A percentile compares a stretch with the other conserved stretches of the same genome.
phyloP scores from a whole-genome alignment of 2,329 filamentous ascomycete species.

The Rhytidhysteron rufulum region DNA sequence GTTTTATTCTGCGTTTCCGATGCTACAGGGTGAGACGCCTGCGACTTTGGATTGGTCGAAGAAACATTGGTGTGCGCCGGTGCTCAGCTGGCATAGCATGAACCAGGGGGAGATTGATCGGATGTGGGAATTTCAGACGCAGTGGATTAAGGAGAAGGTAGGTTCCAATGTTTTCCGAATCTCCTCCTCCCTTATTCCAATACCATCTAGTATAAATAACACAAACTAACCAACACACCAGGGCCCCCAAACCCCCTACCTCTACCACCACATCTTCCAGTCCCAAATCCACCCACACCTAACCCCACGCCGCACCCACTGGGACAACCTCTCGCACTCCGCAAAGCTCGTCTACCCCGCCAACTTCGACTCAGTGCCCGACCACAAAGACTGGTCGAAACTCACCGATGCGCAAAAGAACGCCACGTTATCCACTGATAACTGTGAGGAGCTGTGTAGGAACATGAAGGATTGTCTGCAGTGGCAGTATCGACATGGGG shows the following conservation, averaged over 20 bases:
- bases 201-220: not conserved
- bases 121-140: conserved; percentile 29
- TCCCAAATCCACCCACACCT: conserved; percentile 28
- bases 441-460: conserved; percentile 26
- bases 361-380: conserved; percentile 1
- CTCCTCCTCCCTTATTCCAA: not conserved
- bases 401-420: conserved; percentile 15
- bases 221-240: not conserved
- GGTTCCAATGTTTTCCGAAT: not conserved
- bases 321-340: conserved; percentile 34
- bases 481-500: conserved; percentile 27
- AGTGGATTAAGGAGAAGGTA: conserved; percentile 26
- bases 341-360: conserved; percentile 10
- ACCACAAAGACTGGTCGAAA: conserved; percentile 14
- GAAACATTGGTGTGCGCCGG: conserved; percentile 41
- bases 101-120: conserved; percentile 16
- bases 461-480: conserved; percentile 31
- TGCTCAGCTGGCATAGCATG: conserved; percentile 37
- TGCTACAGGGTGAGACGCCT: conserved; percentile 42
- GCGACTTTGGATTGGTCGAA: conserved; percentile 36
- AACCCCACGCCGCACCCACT: conserved; percentile 20
- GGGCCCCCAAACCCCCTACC: conserved; percentile 29
- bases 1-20: conserved; percentile 37
- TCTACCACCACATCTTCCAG: conserved; percentile 30
- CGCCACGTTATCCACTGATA: conserved; percentile 18